Base-by-base conservation (phyloP, 495 filamentous ascomycete genomes). In the Staphylotrichum longicolle region DNA sequence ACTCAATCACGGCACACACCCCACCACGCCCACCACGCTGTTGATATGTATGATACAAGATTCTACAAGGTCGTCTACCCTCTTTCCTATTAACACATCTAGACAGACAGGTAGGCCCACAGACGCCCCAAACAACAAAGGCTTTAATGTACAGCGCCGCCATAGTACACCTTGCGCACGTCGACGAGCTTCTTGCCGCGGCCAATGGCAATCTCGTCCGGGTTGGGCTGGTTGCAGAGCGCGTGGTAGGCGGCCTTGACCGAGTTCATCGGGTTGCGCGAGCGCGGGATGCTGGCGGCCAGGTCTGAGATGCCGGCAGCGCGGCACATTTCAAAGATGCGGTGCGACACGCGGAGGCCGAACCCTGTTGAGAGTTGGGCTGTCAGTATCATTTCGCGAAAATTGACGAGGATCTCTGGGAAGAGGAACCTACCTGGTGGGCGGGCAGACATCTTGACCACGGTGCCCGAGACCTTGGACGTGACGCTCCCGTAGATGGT, bases 121-220 rank as follows among this genome's bases (percentile, higher is more conserved):
- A 27, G 20, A 27, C 20, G 20, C 20, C 20, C 20, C 20, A 27
- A 27, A 27, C 20, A 27, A 27, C 20, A 27, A 27, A 27, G 20
- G 20, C 20, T 59, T 68, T 73, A 78, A 42, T 78, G 82, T 67
- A 85, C 80, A 71, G 82, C 82, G 10, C 93, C 92, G 15, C 88
- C 91, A 78, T 97, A 98, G 78, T 99, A 99, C 68, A 98, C 94
- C 80, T 92, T 97, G 68, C 94, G 81, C 50, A 93, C 88, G 80
- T 98, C 94, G 15, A 98, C 91, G 65, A 98, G 74, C 82, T 98
- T 98, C 82, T 86, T 91, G 48, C 94, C 93, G 54, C 91, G 76
- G 45, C 87, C 93, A 37, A 87, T 78, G 48, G 94, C 94, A 70
- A 98, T 82, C 67, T 91, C 86, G 70, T 98, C 91, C 9, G 95